Evolutionary conservation across 1,284 basidiomycete species (phyloP), one percentile per base, ranked within the genome.

Genomic region (Naganishia liquefaciens): DNA sequence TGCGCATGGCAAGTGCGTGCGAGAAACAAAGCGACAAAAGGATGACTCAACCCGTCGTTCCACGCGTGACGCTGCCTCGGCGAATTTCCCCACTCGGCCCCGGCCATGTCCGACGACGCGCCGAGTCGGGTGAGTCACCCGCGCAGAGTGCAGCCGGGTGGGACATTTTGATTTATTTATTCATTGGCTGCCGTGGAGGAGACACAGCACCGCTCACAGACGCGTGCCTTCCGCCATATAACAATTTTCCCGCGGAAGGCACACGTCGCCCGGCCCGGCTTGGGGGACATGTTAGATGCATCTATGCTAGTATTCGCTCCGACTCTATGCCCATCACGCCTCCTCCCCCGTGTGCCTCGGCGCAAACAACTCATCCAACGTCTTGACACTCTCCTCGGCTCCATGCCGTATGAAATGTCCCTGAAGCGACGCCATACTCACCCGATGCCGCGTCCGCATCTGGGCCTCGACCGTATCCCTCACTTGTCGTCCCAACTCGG

Each of bases 371-470:
- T 84, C 83, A 49, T 76, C 80, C 72, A 86, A 85, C 43, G 79
- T 81, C 50, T 69, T 75, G 4, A 92, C 76, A 15, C 88, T 90
- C 42, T 87, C 85, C 70, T 76, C 79, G 28, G 88, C 84, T 40
- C 80, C 81, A 72, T 85, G 86, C 65, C 89, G 83, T 70, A 98
- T 98, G 77, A 97, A 97, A 61, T 90, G 83, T 19, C 93, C 93
- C 74, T 98, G 93, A 64, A 98, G 80, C 40, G 88, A 86, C 28
- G 93, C 93, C 93, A 98, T 98, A 73, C 92, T 95, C 64, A 95
- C 83, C 37, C 84, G 80, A 70, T 81, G 80, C 0, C 87, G 88
- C 2, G 76, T 57, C 7, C 39, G 70, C 54, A 79, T 73, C 74
- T 83, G 83, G 68, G 85, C 83, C 13, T 81, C 80, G 49, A 81